phyloP scores from a whole-genome alignment of 805 yeast genomes.

The Cyberlindnera suaveolens region DNA sequence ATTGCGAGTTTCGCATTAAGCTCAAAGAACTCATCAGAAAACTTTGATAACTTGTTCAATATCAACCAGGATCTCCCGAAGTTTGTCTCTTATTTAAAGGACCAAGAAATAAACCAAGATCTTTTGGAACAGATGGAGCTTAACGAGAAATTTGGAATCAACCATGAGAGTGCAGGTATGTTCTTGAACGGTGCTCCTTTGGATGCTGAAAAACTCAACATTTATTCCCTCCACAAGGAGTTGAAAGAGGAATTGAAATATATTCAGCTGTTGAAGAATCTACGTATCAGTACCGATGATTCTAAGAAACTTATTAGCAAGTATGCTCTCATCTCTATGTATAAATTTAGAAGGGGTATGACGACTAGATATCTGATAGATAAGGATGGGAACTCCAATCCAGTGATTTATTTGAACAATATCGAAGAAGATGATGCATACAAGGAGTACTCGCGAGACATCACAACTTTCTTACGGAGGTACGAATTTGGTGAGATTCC shows the following conservation, averaged over 20 bases:
- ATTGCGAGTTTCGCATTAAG: constrained; percentile 28
- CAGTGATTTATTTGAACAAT: constrained; percentile 70
- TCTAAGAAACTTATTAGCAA: constrained; percentile 34
- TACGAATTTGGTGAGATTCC: constrained; percentile 60
- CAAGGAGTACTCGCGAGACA: constrained; percentile 36
- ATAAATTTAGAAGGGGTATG: constrained; percentile 12
- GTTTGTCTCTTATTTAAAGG: constrained; percentile 30
- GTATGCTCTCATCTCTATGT: constrained; percentile 29
- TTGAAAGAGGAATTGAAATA: constrained; percentile 32
- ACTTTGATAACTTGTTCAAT: constrained; percentile 32
- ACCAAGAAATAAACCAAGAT: constrained; percentile 16
- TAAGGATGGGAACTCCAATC: constrained; percentile 20
- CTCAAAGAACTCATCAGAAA: constrained; percentile 21
- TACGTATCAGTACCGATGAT: constrained; percentile 28
- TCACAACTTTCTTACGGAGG: constrained; percentile 40
- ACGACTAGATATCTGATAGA: constrained; percentile 24
- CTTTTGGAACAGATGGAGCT: constrained; percentile 23
- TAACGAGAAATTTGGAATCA: constrained; percentile 34
- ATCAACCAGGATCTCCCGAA: constrained; percentile 51
- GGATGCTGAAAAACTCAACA: constrained; percentile 36
- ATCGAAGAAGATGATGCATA: constrained; percentile 59
- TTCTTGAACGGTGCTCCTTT: constrained; percentile 67
- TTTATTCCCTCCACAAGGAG: constrained; percentile 34
- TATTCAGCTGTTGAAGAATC: constrained; percentile 21
- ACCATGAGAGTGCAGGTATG: constrained; percentile 40